Conservation (phyloP, 108 stramenopile species). For the Pseudonitzschia delicatissima region DNA sequence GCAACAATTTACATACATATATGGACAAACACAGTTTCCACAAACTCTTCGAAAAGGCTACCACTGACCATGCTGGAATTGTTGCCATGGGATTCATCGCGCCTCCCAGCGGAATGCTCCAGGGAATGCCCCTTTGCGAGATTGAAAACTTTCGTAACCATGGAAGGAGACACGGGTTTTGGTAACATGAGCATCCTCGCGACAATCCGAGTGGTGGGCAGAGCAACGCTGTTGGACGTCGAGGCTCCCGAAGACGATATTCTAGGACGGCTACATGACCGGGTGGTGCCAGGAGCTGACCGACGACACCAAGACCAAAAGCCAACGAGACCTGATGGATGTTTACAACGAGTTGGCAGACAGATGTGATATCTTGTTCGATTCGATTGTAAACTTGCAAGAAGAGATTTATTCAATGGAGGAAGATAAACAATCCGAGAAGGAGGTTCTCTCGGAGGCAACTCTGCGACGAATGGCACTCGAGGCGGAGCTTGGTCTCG, state of each 20-base stretch:
- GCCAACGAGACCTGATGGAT: slow-evolving; percentile 27
- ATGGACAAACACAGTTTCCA: slow-evolving; percentile 52
- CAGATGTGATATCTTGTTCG: not conserved
- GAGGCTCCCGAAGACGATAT: slow-evolving; percentile 39
- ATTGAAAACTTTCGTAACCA: slow-evolving; percentile 68
- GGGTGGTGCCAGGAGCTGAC: slow-evolving; percentile 56
- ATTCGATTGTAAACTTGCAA: slow-evolving; percentile 5
- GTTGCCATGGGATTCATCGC: slow-evolving; percentile 74
- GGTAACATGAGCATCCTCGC: slow-evolving; percentile 53
- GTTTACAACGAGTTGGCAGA: slow-evolving; percentile 32
- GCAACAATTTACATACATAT: no score
- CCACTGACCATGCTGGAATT: slow-evolving; percentile 61
- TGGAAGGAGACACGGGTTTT: slow-evolving; percentile 47
- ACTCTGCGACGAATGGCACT: slow-evolving; percentile 8
- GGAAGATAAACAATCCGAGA: slow-evolving; percentile 26
- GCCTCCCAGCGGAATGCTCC: slow-evolving; percentile 57
- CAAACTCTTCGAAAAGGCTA: slow-evolving; percentile 57
- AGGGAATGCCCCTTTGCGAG: slow-evolving; percentile 73
- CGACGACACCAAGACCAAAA: slow-evolving; percentile 55
- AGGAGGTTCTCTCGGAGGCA: slow-evolving; percentile 5
- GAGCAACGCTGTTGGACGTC: slow-evolving; percentile 57
- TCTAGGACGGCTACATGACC: slow-evolving; percentile 39
- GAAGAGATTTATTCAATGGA: slow-evolving; percentile 38
- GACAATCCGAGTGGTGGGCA: slow-evolving; percentile 64
- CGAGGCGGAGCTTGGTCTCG: slow-evolving; percentile 42